Conservation (phyloP, 2,329 filamentous ascomycete species). For the Microdochium bolleyi region DNA sequence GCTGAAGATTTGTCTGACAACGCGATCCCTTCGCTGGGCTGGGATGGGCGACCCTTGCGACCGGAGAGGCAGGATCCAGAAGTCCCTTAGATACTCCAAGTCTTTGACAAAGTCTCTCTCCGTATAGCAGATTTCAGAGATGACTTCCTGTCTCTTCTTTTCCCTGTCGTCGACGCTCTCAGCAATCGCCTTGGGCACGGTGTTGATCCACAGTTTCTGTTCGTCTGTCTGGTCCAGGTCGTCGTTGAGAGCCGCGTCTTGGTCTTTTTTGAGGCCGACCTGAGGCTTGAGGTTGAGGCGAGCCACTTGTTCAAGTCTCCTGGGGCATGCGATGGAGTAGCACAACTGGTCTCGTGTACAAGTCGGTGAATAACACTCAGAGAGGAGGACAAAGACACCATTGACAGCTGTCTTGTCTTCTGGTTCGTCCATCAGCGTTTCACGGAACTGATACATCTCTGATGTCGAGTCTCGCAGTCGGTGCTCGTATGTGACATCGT, state of each 20-base stretch:
- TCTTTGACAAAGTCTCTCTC: slow-evolving; percentile 99
- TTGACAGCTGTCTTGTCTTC: slow-evolving; percentile 71
- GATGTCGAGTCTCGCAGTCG: slow-evolving; percentile 85
- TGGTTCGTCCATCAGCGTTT: slow-evolving; percentile 79
- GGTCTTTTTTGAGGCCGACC: slow-evolving; percentile 68
- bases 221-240: slow-evolving; percentile 80
- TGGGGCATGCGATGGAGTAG: slow-evolving; percentile 95
- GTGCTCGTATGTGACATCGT: slow-evolving; percentile 98
- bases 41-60: slow-evolving; percentile 82
- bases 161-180: slow-evolving; percentile 84
- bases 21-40: slow-evolving; percentile 76
- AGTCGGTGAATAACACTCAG: slow-evolving; percentile 96
- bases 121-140: slow-evolving; percentile 97
- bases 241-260: slow-evolving; percentile 54
- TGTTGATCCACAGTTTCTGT: slow-evolving; percentile 99
- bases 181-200: slow-evolving; percentile 88
- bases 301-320: slow-evolving; percentile 89
- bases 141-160: slow-evolving; percentile 96
- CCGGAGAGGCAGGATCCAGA: slow-evolving; percentile 92
- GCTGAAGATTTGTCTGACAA: slow-evolving; percentile 89
- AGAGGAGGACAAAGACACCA: slow-evolving; percentile 91
- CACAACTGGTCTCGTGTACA: slow-evolving; percentile 93
- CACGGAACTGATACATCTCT: slow-evolving; percentile 95
- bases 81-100: slow-evolving; percentile 92
- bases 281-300: slow-evolving; percentile 89